These are phyloP conservation scores for Xanthoparmelia taractica DNA, from an alignment of 495 filamentous ascomycete genomes.

Conservation along the genomic window DNA sequence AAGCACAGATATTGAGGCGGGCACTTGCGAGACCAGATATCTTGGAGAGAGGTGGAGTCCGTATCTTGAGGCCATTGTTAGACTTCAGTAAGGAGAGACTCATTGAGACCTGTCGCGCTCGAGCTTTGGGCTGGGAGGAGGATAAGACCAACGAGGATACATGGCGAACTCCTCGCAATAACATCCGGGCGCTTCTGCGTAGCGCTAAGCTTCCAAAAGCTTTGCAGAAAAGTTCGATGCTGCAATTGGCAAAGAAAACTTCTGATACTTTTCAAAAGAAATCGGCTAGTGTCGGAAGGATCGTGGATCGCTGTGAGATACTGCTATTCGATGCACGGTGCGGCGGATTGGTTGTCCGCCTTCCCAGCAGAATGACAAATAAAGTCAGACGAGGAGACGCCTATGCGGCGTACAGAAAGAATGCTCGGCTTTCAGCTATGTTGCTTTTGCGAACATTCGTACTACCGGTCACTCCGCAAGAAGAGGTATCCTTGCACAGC, in stretches of 20 bases:
- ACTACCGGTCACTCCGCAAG: slow-evolving; percentile 37
- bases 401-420: slow-evolving; percentile 14
- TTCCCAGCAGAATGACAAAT: slow-evolving; percentile 25
- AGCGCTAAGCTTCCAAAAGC: slow-evolving; percentile 58
- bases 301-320: slow-evolving; percentile 35
- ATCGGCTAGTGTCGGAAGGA: slow-evolving; percentile 15
- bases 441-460: slow-evolving; percentile 38
- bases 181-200: slow-evolving; percentile 59
- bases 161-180: slow-evolving; percentile 71
- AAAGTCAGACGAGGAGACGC: slow-evolving; percentile 4
- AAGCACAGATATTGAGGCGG: background rate
- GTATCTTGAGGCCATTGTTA: slow-evolving; percentile 68
- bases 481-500: slow-evolving; percentile 34
- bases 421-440: slow-evolving; percentile 3
- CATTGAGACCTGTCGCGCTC: slow-evolving; percentile 60
- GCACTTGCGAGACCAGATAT: background rate
- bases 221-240: slow-evolving; percentile 55
- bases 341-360: slow-evolving; percentile 36
- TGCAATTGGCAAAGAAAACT: slow-evolving; percentile 43
- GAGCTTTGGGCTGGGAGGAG: slow-evolving; percentile 64
- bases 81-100: slow-evolving; percentile 63
- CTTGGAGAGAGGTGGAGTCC: slow-evolving; percentile 61
- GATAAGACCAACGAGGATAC: slow-evolving; percentile 79
- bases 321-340: slow-evolving; percentile 34
- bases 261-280: slow-evolving; percentile 28